These are phyloP conservation scores for Pythium sukuiense DNA, from an alignment of 352 stramenopile genomes.

Conservation along the genomic window DNA sequence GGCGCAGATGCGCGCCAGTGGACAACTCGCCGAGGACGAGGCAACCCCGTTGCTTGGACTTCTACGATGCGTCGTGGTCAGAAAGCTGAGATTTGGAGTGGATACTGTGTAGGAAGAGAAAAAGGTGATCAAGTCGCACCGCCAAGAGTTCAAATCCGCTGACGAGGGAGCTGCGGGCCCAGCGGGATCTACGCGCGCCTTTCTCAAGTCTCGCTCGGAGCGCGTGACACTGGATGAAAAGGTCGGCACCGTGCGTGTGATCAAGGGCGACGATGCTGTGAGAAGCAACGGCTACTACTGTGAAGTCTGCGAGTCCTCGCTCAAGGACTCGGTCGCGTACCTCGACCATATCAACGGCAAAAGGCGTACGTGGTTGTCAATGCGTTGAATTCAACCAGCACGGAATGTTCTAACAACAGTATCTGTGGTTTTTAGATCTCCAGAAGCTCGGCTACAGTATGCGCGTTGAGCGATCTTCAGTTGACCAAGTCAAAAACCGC, in stretches of 20 bases:
- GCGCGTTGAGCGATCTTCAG: conserved; percentile 87
- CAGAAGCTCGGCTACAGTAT: conserved; percentile 91
- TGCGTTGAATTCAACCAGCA: neutral
- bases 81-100: neutral
- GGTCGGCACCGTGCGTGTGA: conserved; percentile 83
- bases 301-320: conserved; percentile 89
- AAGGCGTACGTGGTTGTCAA: conserved; percentile 67
- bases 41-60: conserved; percentile 16
- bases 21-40: conserved; percentile 55
- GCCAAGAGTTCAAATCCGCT: conserved; percentile 78
- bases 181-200: conserved; percentile 63
- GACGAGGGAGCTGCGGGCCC: conserved; percentile 64
- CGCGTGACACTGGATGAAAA: conserved; percentile 84
- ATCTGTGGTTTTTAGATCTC: conserved; percentile 57
- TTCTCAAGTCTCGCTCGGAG: conserved; percentile 71
- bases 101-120: conserved; percentile 36
- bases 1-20: conserved; percentile 69
- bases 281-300: conserved; percentile 90
- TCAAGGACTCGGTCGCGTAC: conserved; percentile 94
- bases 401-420: neutral
- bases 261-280: conserved; percentile 82
- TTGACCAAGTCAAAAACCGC: conserved; percentile 86
- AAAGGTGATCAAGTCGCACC: conserved; percentile 68
- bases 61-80: neutral
- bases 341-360: conserved; percentile 96